Conservation (phyloP, 2,329 filamentous ascomycete species). For the Polytolypa hystricis region DNA sequence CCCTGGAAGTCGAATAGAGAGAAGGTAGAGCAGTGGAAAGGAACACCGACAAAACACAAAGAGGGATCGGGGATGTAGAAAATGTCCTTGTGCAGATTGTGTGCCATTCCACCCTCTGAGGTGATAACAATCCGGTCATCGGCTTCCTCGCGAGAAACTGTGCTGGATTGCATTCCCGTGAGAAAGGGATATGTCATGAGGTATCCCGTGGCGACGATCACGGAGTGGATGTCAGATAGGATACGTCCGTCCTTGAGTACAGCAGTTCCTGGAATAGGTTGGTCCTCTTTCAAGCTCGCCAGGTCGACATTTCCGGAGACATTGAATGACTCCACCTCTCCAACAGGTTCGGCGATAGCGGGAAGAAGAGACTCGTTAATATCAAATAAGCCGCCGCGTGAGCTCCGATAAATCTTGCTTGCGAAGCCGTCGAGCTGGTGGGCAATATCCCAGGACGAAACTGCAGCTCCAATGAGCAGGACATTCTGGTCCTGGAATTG, state of each 20-base stretch:
- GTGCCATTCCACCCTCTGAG: constrained; percentile 50
- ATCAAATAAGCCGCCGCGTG: constrained; percentile 51
- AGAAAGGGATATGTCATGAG: constrained; percentile 58
- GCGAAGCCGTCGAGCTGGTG: constrained; percentile 39
- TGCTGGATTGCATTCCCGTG: constrained; percentile 38
- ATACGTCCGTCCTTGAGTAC: constrained; percentile 43
- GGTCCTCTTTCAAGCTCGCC: constrained; percentile 11
- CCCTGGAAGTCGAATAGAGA: constrained; percentile 61
- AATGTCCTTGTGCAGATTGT: constrained; percentile 60
- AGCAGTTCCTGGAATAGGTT: constrained; percentile 40
- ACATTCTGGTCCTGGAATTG: constrained; percentile 43
- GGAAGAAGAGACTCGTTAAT: constrained; percentile 45
- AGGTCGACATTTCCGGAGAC: constrained; percentile 4
- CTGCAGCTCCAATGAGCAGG: constrained; percentile 45
- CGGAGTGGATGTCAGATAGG: constrained; percentile 46
- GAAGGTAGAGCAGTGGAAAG: constrained; percentile 57
- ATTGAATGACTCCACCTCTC: constrained; percentile 41
- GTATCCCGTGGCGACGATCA: constrained; percentile 60
- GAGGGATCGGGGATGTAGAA: constrained; percentile 60
- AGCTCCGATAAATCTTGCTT: constrained; percentile 42
- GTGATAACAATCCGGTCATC: constrained; percentile 47
- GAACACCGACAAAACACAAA: constrained; percentile 52
- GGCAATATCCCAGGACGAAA: constrained; percentile 45
- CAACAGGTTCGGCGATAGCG: constrained; percentile 40
- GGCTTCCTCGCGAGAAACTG: constrained; percentile 35